phyloP scores from a whole-genome alignment of 306 rosid species.

The Vicia sativa region DNA sequence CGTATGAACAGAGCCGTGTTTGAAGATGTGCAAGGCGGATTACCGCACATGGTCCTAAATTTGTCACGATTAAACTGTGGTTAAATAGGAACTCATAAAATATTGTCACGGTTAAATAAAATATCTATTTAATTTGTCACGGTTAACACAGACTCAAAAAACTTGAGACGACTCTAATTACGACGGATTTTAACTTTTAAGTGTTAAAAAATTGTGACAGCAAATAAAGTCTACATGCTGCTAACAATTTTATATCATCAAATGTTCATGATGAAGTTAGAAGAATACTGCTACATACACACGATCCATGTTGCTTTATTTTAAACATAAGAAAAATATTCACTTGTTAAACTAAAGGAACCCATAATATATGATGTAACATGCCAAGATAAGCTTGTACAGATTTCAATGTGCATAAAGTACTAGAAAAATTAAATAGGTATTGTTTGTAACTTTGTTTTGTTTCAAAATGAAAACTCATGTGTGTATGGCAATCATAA shows the following conservation, averaged over 20 bases:
- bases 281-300: neutral
- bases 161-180: too few relatives aligned
- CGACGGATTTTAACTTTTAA: neutral
- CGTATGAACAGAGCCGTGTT: neutral
- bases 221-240: conserved; percentile 9
- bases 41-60: too few relatives aligned
- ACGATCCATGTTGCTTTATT: neutral
- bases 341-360: neutral
- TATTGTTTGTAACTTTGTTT: neutral
- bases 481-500: conserved; percentile 15
- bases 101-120: too few relatives aligned
- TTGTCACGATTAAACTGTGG: too few relatives aligned
- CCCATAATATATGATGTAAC: neutral
- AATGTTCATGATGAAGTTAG: neutral
- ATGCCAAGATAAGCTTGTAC: neutral
- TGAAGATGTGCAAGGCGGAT: too few relatives aligned
- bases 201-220: conserved; percentile 8
- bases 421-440: neutral
- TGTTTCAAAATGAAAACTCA: neutral
- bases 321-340: neutral
- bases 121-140: too few relatives aligned
- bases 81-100: too few relatives aligned
- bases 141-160: too few relatives aligned
- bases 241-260: neutral
- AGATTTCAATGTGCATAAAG: neutral